Conservation (phyloP, 2,329 filamentous ascomycete genomes). For the Diaporthe destruens region DNA sequence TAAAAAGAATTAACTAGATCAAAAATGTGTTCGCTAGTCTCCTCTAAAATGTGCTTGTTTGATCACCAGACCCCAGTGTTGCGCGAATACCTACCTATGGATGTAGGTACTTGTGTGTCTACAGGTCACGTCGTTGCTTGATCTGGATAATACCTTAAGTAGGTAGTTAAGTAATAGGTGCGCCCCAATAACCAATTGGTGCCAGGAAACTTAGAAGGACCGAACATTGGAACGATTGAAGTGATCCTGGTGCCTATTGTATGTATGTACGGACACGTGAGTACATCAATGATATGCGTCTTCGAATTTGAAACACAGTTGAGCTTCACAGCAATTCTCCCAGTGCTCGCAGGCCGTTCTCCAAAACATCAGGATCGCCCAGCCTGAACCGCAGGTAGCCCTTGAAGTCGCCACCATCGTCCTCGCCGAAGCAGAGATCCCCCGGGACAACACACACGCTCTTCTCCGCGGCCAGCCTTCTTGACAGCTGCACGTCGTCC, state of each 20-base stretch:
- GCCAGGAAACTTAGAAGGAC: neutral
- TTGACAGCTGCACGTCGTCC: conserved; percentile 12
- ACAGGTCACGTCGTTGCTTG: neutral
- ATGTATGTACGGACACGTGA: neutral
- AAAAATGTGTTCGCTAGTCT: neutral
- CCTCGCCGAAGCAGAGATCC: conserved; percentile 28
- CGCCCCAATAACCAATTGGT: neutral
- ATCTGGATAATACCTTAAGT: no score
- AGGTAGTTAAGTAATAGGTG: neutral
- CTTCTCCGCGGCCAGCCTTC: conserved; percentile 12
- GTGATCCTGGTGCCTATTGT: neutral
- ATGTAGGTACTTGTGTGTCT: neutral
- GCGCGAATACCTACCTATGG: neutral
- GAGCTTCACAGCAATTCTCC: neutral
- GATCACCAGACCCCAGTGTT: conserved; percentile 6
- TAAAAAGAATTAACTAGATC: neutral
- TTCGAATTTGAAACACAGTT: neutral
- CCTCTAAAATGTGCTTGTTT: neutral
- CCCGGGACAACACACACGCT: conserved; percentile 23
- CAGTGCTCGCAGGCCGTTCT: conserved; percentile 1
- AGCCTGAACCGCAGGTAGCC: conserved; percentile 23
- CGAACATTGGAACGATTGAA: neutral
- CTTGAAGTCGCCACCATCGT: neutral
- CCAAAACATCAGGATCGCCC: conserved; percentile 1
- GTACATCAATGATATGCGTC: no score